Conservation (phyloP, 139 green algal species). For the Chlorella vulgaris region DNA sequence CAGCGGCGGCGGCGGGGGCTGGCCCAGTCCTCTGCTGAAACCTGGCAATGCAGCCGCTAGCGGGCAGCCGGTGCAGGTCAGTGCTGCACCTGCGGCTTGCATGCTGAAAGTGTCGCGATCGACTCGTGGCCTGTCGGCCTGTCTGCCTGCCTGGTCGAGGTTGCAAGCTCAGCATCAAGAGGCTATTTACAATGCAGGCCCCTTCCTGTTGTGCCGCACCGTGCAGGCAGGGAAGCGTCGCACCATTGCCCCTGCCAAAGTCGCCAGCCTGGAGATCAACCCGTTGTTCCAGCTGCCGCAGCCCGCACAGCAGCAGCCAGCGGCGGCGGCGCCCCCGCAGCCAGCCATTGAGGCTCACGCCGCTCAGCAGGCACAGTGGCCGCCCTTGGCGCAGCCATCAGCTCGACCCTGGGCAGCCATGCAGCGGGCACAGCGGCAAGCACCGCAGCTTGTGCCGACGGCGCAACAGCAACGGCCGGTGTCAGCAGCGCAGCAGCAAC, state of each 20-base stretch:
- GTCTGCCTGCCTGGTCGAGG: neutral
- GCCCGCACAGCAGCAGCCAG: neutral
- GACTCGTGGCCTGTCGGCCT: neutral
- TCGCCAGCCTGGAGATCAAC: conserved; percentile 2
- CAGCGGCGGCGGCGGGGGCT: neutral
- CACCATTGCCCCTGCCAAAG: conserved; percentile 31
- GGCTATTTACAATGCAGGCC: neutral
- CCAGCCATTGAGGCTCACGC: neutral
- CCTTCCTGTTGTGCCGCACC: neutral
- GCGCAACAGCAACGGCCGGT: neutral
- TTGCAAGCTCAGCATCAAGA: neutral
- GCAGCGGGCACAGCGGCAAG: neutral
- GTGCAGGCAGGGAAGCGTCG: conserved; percentile 18
- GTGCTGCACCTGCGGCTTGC: neutral
- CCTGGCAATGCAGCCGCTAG: neutral
- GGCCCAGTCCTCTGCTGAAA: neutral
- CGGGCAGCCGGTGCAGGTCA: neutral
- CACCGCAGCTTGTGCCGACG: neutral
- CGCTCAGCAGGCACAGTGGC: neutral
- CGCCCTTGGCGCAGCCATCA: neutral
- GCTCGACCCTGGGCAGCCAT: neutral
- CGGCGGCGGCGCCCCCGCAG: neutral
- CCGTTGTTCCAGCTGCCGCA: conserved; percentile 17
- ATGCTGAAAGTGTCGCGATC: neutral
- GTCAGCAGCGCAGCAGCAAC: neutral